phyloP scores from a whole-genome alignment of 139 green algal species.

The Limnomonas spitsbergensis region DNA sequence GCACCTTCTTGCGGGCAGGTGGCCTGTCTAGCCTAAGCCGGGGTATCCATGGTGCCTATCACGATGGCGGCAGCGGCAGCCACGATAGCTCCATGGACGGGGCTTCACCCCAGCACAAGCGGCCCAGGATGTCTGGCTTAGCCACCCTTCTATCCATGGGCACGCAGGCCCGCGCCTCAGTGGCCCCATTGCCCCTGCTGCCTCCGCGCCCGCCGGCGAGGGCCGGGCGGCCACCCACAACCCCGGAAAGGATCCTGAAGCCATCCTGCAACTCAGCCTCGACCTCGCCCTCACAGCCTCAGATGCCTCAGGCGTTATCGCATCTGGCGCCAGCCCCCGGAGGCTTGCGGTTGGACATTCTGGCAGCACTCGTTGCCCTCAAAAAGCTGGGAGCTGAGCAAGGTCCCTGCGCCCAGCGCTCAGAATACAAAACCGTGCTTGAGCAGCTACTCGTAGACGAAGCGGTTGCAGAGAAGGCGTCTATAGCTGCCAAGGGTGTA shows the following conservation, averaged over 20 bases:
- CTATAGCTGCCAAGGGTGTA: neutral
- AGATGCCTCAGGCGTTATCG: too few relatives aligned
- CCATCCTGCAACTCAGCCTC: too few relatives aligned
- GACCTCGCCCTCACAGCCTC: too few relatives aligned
- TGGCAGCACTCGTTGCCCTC: neutral
- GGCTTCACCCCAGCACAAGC: neutral
- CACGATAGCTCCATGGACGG: neutral
- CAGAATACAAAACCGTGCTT: neutral
- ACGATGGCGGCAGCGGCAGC: neutral
- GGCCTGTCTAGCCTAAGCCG: too few relatives aligned
- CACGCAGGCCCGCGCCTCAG: neutral
- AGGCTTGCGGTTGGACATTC: neutral
- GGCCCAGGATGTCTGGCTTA: neutral
- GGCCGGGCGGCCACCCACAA: too few relatives aligned
- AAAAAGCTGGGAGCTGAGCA: neutral
- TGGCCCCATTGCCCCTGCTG: neutral
- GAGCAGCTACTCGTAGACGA: neutral
- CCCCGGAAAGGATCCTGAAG: too few relatives aligned
- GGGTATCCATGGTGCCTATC: too few relatives aligned
- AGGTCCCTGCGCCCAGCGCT: neutral
- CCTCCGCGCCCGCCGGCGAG: neutral
- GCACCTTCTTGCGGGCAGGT: too few relatives aligned
- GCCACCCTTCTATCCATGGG: neutral
- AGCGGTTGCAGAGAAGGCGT: too few relatives aligned
- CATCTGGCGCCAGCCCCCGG: too few relatives aligned